Base-by-base conservation (phyloP, 208 protist species). In the Wallacemonas rigidus region DNA sequence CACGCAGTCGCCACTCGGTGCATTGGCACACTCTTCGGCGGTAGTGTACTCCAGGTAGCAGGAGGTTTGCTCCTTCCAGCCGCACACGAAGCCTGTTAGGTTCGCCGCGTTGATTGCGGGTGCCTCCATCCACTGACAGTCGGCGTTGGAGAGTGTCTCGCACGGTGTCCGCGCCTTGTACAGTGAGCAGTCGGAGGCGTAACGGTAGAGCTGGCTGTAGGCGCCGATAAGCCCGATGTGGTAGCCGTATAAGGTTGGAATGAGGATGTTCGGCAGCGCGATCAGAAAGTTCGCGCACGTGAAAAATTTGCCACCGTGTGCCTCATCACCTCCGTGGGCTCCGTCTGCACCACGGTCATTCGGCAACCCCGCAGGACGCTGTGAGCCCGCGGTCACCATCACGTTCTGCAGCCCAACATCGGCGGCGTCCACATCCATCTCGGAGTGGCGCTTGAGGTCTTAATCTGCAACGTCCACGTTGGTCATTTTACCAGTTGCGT, bases 181-280 rank as follows among this genome's bases (percentile, higher is more conserved):
- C 43, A 83, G 73, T 40, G 82, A 74, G 75, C 85, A 90, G 55
- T 87, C 78, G 2, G 81, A 78, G 8, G 79, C 75, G 55, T 69
- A 83, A 3, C 53, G 38, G 61, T 84, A 83, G 11, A 90, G 69
- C 44, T 73, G 67, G 9, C 61, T 36, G 72, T 87, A 86, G 26
- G 82, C 69, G 11, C 74, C 75, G n/a, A 87, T 80, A 17, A 77
- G 79, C n/a, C 85, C 85, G 64, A 87, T 79, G 41, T 79, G 67
- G 64, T 79, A 82, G 2, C 85, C 85, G 62, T 76, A 80, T 36
- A 87, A 39, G 17, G 60, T 40, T 7, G 74, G 58, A 8, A 67
- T 60, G 3, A 78, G n/a, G 14, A 78, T 53, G 14, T 67, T 74
- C 17, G 74, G 74, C 38, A 73, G 50, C n/a, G 15, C 65, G 26